Base-by-base conservation (phyloP, 129 eudicot species). In the Flaveria linearis region DNA sequence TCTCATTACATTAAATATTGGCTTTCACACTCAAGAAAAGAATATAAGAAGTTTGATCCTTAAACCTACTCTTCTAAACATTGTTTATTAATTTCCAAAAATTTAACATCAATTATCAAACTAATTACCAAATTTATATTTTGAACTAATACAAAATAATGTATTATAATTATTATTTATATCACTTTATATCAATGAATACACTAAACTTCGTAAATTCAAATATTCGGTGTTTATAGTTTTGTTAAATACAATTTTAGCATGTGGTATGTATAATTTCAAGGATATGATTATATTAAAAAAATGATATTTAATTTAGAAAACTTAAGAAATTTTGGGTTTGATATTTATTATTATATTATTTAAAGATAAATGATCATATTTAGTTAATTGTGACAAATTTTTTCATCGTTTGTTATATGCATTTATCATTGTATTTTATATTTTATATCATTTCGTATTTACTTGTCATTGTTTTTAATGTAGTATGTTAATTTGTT, bases 21-120 rank as follows among this genome's bases (percentile, higher is more conserved):
- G 68, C n/a, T 28, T 23, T 13, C 18, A 45, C 51, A 64, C 68
- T 42, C 58, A n/a, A 73, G 39, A 65, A 72, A 68, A 49, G 64
- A 72, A 76, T 18, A 49, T 17, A 22, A 1, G 18, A 79, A 65
- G 10, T 68, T 57, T 45, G 43, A 17, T 52, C n/a, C 42, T 76
- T 39, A 15, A 76, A 50, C 70, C 73, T 52, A 18, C 6, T 55
- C 41, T 64, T 30, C 28, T 25, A 36, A 36, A 36, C 36, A 71
- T 71, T 18, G 13, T 47, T 30, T 17, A 17, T 16, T 23, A 23
- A 25, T 43, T 60, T 46, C 26, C n/a, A 9, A 28, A n/a, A 22
- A 22, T 9, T 7, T 18, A 43, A 13, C 3, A 62, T 75, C 16
- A 1, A 62, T 60, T 16, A 46, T 28, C 22, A 23, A 75, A n/a